Base-by-base conservation (phyloP, 1,284 basidiomycete genomes). In the Austropuccinia psidii region DNA sequence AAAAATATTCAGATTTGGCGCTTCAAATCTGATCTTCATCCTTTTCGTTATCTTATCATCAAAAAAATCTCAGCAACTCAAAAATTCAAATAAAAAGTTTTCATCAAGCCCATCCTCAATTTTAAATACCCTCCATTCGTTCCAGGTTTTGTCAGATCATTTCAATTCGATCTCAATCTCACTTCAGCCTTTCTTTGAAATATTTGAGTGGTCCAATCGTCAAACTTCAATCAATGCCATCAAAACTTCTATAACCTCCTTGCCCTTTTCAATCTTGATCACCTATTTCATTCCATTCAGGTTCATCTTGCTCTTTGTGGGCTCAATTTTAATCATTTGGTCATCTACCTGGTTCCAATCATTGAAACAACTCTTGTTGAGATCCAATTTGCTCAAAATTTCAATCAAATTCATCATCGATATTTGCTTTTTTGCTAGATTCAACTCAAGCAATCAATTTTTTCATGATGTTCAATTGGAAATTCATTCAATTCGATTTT, bases 271-370 rank as follows among this genome's bases (percentile, higher is more conserved):
- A 21, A 77, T 79, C 6, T 79, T 79, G 75, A 79, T 80, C 8
- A 76, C 79, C 58, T 78, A 77, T 2, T 75, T 78, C 43, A 75
- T 81, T 50, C 73, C 76, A 5, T 62, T 80, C n/a, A 76, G 77
- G n/a, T 76, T 77, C 47, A 70, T 79, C 45, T 58, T 79, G 21
- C 77, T 80, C 67, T 45, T 78, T 3, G 29, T 76, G n/a, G 79
- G 80, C 39, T 76, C 77, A 0, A 37, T 80, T 4, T 75, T 77
- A 6, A 75, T 81, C 43, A 77, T 79, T 15, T 80, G 79, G 79
- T 79, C 78, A 66, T 77, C 80, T 21, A 79, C 80, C 7, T 80
- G 79, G 78, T 78, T 77, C 43, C 77, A 75, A 13, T 72, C 80
- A 6, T 75, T 80, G 43, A 78, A 78, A 29, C 75, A 76, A 29